Evolutionary conservation across 805 yeast genomes (phyloP).

Genomic region (Monosporozyma solicola): DNA sequence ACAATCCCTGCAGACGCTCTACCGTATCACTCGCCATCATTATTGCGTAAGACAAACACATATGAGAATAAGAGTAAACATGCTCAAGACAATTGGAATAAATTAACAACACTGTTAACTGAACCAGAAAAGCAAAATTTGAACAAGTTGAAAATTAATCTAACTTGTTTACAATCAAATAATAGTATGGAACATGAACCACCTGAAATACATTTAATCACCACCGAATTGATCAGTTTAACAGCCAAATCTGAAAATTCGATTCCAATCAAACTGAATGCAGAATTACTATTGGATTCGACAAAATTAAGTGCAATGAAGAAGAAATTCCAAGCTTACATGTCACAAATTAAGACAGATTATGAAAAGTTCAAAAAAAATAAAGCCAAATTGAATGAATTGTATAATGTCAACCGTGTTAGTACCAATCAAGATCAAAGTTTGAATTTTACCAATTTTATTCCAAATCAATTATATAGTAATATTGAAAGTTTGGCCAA

Average conservation of each 20-base stretch:
- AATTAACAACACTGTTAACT: conserved; percentile 16
- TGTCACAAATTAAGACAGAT: conserved; percentile 7
- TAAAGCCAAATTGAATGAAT: conserved; percentile 11
- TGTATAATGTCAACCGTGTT: conserved; percentile 15
- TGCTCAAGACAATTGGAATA: conserved; percentile 27
- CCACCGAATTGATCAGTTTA: conserved; percentile 24
- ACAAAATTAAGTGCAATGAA: not conserved
- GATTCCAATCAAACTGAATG: conserved; percentile 33
- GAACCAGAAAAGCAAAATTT: conserved; percentile 20
- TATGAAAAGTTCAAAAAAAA: conserved; percentile 3
- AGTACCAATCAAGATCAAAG: conserved; percentile 1
- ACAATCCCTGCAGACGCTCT: conserved; percentile 27
- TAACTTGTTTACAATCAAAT: conserved; percentile 25
- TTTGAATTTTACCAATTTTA: conserved; percentile 22
- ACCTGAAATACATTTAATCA: conserved; percentile 21
- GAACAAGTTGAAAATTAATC: conserved; percentile 16
- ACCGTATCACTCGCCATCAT: conserved; percentile 29
- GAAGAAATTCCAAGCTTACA: conserved; percentile 12
- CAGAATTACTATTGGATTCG: conserved; percentile 19
- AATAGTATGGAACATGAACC: conserved; percentile 16
- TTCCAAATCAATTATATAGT: conserved; percentile 17
- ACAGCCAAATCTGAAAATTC: conserved; percentile 28
- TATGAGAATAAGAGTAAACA: conserved; percentile 20
- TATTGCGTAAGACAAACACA: conserved; percentile 27
- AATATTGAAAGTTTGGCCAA: conserved; percentile 27